Evolutionary conservation across 768 basidiomycete genomes (phyloP).

Genomic region (Clitopilus passeckerianus): DNA sequence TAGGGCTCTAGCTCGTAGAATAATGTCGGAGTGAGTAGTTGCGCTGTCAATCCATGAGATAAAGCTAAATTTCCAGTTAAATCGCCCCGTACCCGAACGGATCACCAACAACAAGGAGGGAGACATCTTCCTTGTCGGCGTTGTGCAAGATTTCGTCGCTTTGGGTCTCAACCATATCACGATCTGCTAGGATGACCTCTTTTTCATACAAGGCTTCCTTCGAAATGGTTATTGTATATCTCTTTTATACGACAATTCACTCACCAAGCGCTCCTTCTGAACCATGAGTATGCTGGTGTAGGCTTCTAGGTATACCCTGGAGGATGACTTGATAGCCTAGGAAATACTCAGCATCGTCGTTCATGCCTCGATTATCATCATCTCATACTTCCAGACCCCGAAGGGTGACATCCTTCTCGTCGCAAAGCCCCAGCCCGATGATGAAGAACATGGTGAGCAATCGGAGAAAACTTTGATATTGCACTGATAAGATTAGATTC

Average conservation of each 20-base stretch:
- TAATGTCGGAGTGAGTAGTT: slow-evolving; percentile 94
- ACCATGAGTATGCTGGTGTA: slow-evolving; percentile 97
- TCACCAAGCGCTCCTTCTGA: slow-evolving; percentile 78
- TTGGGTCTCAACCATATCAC: slow-evolving; percentile 94
- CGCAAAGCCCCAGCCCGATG: slow-evolving; percentile 88
- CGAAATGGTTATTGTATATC: not conserved
- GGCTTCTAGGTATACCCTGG: slow-evolving; percentile 93
- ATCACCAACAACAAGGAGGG: slow-evolving; percentile 96
- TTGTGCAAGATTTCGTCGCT: slow-evolving; percentile 83
- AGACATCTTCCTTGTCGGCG: slow-evolving; percentile 79
- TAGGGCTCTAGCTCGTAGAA: slow-evolving; percentile 81
- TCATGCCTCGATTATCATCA: not conserved
- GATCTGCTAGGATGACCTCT: slow-evolving; percentile 82
- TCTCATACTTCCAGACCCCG: slow-evolving; percentile 75
- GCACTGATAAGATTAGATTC: slow-evolving; percentile 25
- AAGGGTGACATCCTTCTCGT: slow-evolving; percentile 93
- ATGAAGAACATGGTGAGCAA: slow-evolving; percentile 78
- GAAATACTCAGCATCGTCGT: not conserved
- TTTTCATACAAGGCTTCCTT: slow-evolving; percentile 94
- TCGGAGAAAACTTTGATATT: slow-evolving; percentile 7
- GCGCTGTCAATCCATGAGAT: slow-evolving; percentile 45
- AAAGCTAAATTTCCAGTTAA: not conserved
- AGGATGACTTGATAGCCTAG: slow-evolving; percentile 73
- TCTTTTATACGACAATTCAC: slow-evolving; percentile 21
- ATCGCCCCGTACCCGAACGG: slow-evolving; percentile 72